phyloP scores from a whole-genome alignment of 2,329 filamentous ascomycete species.

The Trichophyton equinum region DNA sequence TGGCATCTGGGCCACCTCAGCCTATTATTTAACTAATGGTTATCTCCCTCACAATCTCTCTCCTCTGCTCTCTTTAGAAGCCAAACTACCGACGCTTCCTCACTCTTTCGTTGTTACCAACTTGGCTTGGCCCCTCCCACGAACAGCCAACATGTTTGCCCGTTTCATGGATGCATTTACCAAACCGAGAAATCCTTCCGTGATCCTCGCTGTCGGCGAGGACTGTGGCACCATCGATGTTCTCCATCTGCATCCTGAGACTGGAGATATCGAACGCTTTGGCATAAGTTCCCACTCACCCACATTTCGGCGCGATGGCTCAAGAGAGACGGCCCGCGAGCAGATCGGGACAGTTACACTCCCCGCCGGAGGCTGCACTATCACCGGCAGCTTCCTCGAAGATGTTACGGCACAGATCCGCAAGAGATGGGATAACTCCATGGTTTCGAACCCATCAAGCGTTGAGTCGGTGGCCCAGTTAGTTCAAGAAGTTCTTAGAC shows the following conservation, averaged over 20 bases:
- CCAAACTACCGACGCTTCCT: neutral
- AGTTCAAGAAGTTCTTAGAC: conserved; percentile 8
- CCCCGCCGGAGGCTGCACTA: conserved; percentile 6
- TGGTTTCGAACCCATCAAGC: conserved; percentile 4
- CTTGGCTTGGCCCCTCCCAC: neutral
- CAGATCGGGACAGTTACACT: conserved; percentile 10
- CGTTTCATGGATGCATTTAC: neutral
- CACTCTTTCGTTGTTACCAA: neutral
- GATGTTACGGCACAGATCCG: conserved; percentile 9
- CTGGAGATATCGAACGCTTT: conserved; percentile 11
- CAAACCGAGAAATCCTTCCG: neutral
- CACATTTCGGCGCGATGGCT: conserved; percentile 5
- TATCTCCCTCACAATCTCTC: neutral
- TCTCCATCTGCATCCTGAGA: conserved; percentile 11
- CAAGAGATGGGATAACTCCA: conserved; percentile 8
- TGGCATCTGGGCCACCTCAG: too few relatives aligned
- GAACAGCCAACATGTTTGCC: neutral
- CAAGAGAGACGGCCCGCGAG: conserved; percentile 10
- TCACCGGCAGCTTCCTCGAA: conserved; percentile 1
- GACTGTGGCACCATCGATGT: neutral
- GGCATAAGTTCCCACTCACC: neutral
- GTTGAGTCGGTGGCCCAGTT: conserved; percentile 1
- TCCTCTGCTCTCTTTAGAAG: neutral
- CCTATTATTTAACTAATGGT: too few relatives aligned
- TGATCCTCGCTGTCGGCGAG: conserved; percentile 8